These are phyloP conservation scores for Neurospora sp. DNA, from an alignment of 2,329 filamentous ascomycete species.

Conservation along the genomic window DNA sequence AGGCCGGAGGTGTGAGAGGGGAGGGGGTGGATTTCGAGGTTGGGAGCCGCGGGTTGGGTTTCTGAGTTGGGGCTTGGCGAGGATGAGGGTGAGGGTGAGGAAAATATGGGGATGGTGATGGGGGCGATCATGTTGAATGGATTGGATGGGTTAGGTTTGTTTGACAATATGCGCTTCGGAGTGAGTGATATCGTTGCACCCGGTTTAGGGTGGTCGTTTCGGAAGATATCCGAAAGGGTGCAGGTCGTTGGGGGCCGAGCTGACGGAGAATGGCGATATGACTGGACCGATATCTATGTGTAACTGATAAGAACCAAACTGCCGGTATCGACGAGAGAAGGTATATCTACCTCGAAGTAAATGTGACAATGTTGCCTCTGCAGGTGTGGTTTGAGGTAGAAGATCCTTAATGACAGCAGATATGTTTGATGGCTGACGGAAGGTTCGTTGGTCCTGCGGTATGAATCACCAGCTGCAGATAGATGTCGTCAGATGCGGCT, in stretches of 20 bases:
- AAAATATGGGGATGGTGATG: background rate
- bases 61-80: background rate
- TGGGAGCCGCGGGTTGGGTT: background rate
- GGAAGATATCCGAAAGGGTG: background rate
- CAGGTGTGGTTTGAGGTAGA: background rate
- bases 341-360: background rate
- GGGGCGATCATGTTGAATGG: background rate
- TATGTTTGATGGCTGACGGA: background rate
- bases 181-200: no score
- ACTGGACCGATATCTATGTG: background rate
- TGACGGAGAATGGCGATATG: background rate
- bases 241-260: background rate
- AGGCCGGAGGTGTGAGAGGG: conserved; percentile 20
- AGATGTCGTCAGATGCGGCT: background rate
- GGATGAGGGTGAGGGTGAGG: background rate
- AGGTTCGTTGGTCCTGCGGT: background rate
- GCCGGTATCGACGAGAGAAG: background rate
- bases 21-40: conserved; percentile 28
- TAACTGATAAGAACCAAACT: background rate
- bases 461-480: background rate
- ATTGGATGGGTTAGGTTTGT: background rate
- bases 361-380: background rate
- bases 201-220: background rate
- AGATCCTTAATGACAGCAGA: background rate
- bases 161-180: background rate